phyloP scores from a whole-genome alignment of 2,329 filamentous ascomycete genomes.

The Pseudogymnoascus sp. region DNA sequence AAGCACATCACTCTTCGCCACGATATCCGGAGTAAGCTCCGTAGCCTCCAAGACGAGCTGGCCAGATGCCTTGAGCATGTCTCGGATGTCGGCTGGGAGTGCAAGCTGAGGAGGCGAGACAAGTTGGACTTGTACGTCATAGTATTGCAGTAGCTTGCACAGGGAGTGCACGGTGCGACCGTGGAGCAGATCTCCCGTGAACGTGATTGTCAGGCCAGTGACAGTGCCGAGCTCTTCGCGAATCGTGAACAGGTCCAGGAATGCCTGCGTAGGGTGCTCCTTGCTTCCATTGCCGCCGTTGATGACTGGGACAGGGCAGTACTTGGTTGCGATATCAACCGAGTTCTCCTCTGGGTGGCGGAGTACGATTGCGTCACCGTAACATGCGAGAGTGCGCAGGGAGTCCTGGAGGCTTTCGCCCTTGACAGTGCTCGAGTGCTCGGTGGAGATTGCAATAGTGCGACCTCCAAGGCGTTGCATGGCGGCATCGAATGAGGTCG shows the following conservation, averaged over 20 bases:
- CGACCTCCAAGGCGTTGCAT: constrained; percentile 96
- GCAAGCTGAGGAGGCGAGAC: constrained; percentile 73
- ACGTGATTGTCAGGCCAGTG: constrained; percentile 91
- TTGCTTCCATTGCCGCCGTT: constrained; percentile 94
- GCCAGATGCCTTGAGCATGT: constrained; percentile 62
- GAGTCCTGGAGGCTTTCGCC: constrained; percentile 91
- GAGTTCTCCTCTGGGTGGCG: constrained; percentile 81
- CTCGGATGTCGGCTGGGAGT: constrained; percentile 67
- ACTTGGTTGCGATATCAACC: constrained; percentile 75
- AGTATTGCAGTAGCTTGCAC: constrained; percentile 87
- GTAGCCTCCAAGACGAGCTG: constrained; percentile 71
- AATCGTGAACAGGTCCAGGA: constrained; percentile 97
- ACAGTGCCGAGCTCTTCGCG: constrained; percentile 95
- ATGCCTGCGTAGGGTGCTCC: constrained; percentile 95
- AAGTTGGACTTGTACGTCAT: constrained; percentile 89
- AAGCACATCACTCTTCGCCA: constrained; percentile 80
- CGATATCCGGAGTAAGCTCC: constrained; percentile 75
- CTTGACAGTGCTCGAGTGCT: constrained; percentile 84
- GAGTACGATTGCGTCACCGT: constrained; percentile 90
- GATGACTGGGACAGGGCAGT: constrained; percentile 84
- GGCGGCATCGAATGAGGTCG: constrained; percentile 89
- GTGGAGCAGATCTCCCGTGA: constrained; percentile 86
- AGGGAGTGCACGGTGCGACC: constrained; percentile 93
- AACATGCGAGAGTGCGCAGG: constrained; percentile 86
- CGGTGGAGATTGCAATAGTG: constrained; percentile 72